Evolutionary conservation across 1,284 basidiomycete species (phyloP), one percentile per base, ranked within the genome.

Genomic region (Jaminaea rosea): DNA sequence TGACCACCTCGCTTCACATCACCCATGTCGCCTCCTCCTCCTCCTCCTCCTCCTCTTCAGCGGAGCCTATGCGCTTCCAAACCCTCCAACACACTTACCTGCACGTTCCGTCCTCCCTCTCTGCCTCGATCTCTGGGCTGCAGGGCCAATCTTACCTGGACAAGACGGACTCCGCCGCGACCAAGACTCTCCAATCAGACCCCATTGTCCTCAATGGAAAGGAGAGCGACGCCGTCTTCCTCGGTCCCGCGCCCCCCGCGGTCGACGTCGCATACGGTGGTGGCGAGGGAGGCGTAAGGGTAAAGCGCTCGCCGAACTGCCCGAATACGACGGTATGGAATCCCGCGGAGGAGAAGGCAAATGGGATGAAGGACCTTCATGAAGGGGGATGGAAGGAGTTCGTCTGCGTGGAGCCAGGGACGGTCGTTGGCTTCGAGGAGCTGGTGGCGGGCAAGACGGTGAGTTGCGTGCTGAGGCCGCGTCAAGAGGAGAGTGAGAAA

Each of bases 361-460:
- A 59, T 13, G 54, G 50, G 10, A 75, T 77, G 45, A 61, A 47
- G 10, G 76, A 77, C 56, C 63, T 77, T 60, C 67, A 76, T 44
- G 50, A 63, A 11, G 61, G 62, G 1, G 76, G 73, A 1, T 69
- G 62, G 60, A 64, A 64, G 27, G 59, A 60, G 44, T 77, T 72
- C 49, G 60, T 76, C 29, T 76, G 75, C 51, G 63, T 76, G 39
- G 74, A 76, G 56, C 74, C 75, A 1, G 75, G 76, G 15, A 54
- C 66, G 31, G 65, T 72, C 21, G 44, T 47, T n/a, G 56, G 58
- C 10, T 74, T 71, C 49, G 58, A 69, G 50, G 46, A 51, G 28
- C 58, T 76, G 29, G 53, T 58, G 21, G 63, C 65, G 31, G 73
- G 75, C 1, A 41, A 60, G 36, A 58, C 46, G 50, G 50, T 52